These are phyloP conservation scores for Iberis pinnata DNA, from an alignment of 345 rosid genomes.

Conservation along the genomic window DNA sequence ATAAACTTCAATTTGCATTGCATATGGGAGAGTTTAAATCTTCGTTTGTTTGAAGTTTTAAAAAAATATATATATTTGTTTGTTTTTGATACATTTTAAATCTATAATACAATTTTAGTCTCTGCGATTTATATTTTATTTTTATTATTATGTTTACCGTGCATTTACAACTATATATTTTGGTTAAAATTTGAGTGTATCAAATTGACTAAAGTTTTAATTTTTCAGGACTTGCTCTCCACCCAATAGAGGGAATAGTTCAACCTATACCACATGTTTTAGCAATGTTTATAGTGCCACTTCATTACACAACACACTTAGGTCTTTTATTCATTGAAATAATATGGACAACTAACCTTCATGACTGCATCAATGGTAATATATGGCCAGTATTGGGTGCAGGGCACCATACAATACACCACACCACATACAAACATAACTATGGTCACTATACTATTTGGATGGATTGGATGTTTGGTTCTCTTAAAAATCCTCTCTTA, in stretches of 20 bases:
- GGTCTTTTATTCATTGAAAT: conserved; percentile 72
- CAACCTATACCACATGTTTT: conserved; percentile 84
- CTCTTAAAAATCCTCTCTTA: conserved; percentile 59
- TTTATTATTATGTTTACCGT: too few species aligned
- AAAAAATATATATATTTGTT: too few species aligned
- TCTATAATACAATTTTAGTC: too few species aligned
- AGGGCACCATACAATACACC: conserved; percentile 96
- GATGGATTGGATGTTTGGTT: conserved; percentile 99
- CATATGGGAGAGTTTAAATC: too few species aligned
- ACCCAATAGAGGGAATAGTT: conserved; percentile 85
- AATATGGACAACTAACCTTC: conserved; percentile 89
- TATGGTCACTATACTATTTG: conserved; percentile 94
- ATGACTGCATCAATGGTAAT: conserved; percentile 79
- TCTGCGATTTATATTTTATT: too few species aligned
- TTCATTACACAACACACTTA: conserved; percentile 68
- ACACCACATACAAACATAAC: conserved; percentile 24
- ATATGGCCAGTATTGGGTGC: conserved; percentile 97
- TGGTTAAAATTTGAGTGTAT: too few species aligned
- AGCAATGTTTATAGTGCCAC: conserved; percentile 66
- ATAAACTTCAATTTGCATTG: too few species aligned
- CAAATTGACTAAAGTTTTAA: too few species aligned
- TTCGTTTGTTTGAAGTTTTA: too few species aligned
- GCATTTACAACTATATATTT: too few species aligned
- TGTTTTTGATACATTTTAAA: too few species aligned
- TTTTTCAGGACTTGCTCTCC: conserved; percentile 79